Base-by-base conservation (phyloP, 768 basidiomycete species). In the Kwoniella dejecticola region DNA sequence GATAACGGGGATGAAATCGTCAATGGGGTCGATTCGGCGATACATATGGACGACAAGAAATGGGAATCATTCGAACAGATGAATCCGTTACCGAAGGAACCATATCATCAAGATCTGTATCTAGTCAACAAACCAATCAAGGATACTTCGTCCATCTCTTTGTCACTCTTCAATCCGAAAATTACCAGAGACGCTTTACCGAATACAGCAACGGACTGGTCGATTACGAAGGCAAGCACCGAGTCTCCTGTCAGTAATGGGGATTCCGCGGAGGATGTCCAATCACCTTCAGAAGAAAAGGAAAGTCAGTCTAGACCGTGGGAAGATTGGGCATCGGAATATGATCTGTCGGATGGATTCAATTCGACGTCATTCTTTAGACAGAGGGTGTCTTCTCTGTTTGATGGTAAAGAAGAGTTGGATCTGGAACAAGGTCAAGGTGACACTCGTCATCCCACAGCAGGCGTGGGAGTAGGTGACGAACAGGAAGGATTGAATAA, bases 51-150 rank as follows among this genome's bases (percentile, higher is more conserved):
- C 26, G 74, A 76, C 29, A 52, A 71, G 19, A 66, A 62, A 19
- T 76, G 74, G 74, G 74, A 76, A 53, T 26, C 69, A 50, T 69
- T 70, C 24, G 71, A 76, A 33, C 62, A 71, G 13, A 62, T 76
- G 48, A 52, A 38, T 1, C 74, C 74, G 1, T 19, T 41, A 19
- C 55, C 63, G 6, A 31, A 36, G 11, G 11, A 23, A 23, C 55
- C 42, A 17, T 21, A 46, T 13, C 67, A 70, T 42, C 57, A 56
- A 12, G 58, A 75, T 29, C 57, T 53, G 21, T 72, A 68, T 47
- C 68, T 75, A 29, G 40, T 62, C 5, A 23, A 40, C 12, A 40
- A 41, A n/a, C 52, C 66, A 17, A 21, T 66, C 21, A 60, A 57
- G 30, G 70, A 75, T 53, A 70, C 66, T 10, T 56, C 69, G 7